Conservation (phyloP, 768 basidiomycete genomes). For the Suillus luteus region DNA sequence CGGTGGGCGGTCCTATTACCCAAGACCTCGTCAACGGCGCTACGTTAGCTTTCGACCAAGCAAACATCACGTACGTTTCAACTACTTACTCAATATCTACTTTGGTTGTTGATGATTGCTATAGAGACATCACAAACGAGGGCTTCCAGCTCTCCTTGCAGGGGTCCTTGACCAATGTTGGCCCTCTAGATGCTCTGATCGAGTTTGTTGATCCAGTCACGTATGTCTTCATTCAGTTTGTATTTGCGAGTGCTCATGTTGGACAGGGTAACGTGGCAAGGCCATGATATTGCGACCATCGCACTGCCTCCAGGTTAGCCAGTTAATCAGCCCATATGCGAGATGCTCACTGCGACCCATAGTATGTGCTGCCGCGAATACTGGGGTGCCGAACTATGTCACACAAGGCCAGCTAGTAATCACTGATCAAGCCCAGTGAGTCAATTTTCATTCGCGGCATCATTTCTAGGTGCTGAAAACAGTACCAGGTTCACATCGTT, state of each 20-base stretch:
- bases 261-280: slow-evolving; percentile 62
- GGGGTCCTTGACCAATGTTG: slow-evolving; percentile 61
- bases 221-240: slow-evolving; percentile 37
- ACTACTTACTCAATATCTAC: not conserved
- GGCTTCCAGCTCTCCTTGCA: slow-evolving; percentile 65
- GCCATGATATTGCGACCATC: slow-evolving; percentile 62
- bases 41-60: slow-evolving; percentile 52
- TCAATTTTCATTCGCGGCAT: slow-evolving; percentile 1
- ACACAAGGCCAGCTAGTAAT: slow-evolving; percentile 57
- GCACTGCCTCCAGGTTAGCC: slow-evolving; percentile 56
- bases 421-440: slow-evolving; percentile 51
- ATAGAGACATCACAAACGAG: slow-evolving; percentile 54
- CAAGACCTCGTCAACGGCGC: slow-evolving; percentile 65
- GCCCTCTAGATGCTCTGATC: slow-evolving; percentile 71
- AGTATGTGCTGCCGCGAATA: slow-evolving; percentile 71
- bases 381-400: slow-evolving; percentile 63
- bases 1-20: slow-evolving; percentile 64
- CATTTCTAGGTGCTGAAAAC: slow-evolving; percentile 5
- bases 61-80: slow-evolving; percentile 53
- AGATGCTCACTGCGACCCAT: slow-evolving; percentile 6
- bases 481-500: slow-evolving; percentile 59
- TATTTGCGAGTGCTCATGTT: not conserved
- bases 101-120: slow-evolving; percentile 49
- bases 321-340: not conserved
- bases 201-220: slow-evolving; percentile 63